Percentiles rank a stretch among this genome's conserved stretches.
phyloP scores from a whole-genome alignment of 2,329 filamentous ascomycete genomes.

The Penicillium sp. region DNA sequence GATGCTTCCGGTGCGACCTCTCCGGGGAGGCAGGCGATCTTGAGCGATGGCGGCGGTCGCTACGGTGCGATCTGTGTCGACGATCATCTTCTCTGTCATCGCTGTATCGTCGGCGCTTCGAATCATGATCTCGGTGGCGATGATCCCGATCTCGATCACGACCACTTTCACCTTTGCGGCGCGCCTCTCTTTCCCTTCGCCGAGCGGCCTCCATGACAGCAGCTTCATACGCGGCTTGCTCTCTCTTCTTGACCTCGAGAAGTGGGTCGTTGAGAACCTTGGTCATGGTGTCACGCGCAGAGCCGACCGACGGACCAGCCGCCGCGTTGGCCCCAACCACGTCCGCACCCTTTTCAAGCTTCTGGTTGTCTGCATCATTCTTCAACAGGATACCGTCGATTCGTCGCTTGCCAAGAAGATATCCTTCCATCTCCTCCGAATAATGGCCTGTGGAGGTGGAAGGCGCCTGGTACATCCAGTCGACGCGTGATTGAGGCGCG shows the following conservation, averaged over 20 bases:
- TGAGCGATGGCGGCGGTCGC: slow-evolving; percentile 21
- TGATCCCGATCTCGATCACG: slow-evolving; percentile 15
- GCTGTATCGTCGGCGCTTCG: slow-evolving; percentile 20
- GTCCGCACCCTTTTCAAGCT: slow-evolving; percentile 64
- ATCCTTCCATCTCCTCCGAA: slow-evolving; percentile 84
- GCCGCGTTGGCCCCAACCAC: slow-evolving; percentile 17
- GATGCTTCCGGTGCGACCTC: slow-evolving; percentile 19
- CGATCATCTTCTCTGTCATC: slow-evolving; percentile 21
- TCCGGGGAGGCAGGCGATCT: slow-evolving; percentile 20
- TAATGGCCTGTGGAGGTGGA: slow-evolving; percentile 66
- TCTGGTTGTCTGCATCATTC: slow-evolving; percentile 66
- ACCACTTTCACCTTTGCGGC: slow-evolving; percentile 11
- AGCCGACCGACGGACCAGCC: slow-evolving; percentile 55
- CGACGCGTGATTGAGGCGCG: slow-evolving; percentile 74
- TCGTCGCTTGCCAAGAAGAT: slow-evolving; percentile 82
- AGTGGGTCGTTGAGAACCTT: slow-evolving; percentile 91
- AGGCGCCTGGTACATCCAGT: slow-evolving; percentile 97
- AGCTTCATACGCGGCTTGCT: slow-evolving; percentile 69
- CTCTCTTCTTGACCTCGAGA: slow-evolving; percentile 86
- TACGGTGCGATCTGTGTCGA: slow-evolving; percentile 16
- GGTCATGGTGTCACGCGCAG: slow-evolving; percentile 67
- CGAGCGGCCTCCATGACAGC: slow-evolving; percentile 43
- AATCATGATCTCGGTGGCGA: slow-evolving; percentile 18
- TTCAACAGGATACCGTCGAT: slow-evolving; percentile 77
- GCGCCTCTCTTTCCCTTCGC: slow-evolving; percentile 21